Base-by-base conservation (phyloP, 495 filamentous ascomycete species). In the Lindgomyces ingoldianus region DNA sequence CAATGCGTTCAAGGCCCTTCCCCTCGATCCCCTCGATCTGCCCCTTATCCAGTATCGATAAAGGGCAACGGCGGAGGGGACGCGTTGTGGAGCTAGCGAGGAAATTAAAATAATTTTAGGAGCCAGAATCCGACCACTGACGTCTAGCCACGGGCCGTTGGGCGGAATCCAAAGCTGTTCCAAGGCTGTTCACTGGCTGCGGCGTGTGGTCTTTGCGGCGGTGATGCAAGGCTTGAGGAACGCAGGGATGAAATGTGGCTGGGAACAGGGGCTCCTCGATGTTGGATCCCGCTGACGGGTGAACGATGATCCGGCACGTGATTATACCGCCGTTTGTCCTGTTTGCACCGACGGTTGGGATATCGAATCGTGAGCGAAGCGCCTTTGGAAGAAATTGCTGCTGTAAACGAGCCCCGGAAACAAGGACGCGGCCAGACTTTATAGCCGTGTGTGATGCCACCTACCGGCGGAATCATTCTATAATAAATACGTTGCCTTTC, bases 21-120 rank as follows among this genome's bases (percentile, higher is more conserved):
- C 56, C 46, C 60, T 60, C 65, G 26, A 48, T 46, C 29, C 21
- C 44, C 16, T 3, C 24, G 65, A 63, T 58, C 39, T 10, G n/a
- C 52, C 56, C 55, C 62, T 65, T 65, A 65, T 70, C 67, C 51
- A 54, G 30, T 51, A 62, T 68, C 67, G 67, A 70, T 65, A 69
- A 45, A 53, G 48, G 41, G 33, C 49, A 58, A 27, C 4, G 41
- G 49, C 39, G 29, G 16, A 3, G 8, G 30, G 51, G 62, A 62
- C 62, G 62, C 67, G 67, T 62, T 45, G 56, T 58, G 67, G 53
- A 19, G 41, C 9, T 19, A 24, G 22, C 14, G 25, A 16, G 57
- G 58, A 65, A 61, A 62, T 62, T 44, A 61, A 26, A n/a, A 51
- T 51, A 65, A 70, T 70, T 62, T 65, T 70, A 54, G 61, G 6